phyloP scores from a whole-genome alignment of 2,329 filamentous ascomycete species.

The Epichloe glyceriae region DNA sequence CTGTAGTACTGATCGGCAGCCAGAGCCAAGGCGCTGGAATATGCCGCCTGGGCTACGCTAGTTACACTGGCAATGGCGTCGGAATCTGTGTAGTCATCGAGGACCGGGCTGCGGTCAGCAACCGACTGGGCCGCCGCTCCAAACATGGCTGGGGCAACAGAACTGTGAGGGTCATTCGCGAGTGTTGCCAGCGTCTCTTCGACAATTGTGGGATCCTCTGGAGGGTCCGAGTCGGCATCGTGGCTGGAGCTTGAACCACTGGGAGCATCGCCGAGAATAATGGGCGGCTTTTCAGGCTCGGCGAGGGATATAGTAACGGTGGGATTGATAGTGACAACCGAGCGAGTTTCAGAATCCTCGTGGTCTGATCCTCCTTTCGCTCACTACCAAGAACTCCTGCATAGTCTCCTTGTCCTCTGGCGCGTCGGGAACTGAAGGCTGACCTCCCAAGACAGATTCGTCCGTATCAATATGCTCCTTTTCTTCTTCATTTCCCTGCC shows the following conservation, averaged over 20 bases:
- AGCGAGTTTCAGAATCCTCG: neutral
- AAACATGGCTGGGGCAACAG: slow-evolving; percentile 28
- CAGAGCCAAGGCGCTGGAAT: slow-evolving; percentile 49
- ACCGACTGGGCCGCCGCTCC: slow-evolving; percentile 39
- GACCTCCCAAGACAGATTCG: neutral
- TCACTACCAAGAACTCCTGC: neutral
- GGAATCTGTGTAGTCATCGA: slow-evolving; percentile 29
- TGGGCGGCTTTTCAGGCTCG: neutral
- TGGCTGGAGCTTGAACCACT: neutral
- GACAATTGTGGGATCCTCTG: neutral
- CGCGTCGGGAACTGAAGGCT: neutral
- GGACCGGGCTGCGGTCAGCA: slow-evolving; percentile 32
- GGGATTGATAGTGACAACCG: neutral
- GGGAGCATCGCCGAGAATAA: neutral
- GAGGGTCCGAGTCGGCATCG: neutral
- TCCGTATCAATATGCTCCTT: slow-evolving; percentile 3
- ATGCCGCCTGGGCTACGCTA: slow-evolving; percentile 40
- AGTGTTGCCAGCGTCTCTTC: neutral
- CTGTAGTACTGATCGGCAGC: slow-evolving; percentile 57
- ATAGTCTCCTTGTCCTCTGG: neutral
- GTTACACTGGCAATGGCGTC: slow-evolving; percentile 24
- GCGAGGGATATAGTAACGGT: neutral
- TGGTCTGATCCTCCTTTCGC: neutral
- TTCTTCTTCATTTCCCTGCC: neutral
- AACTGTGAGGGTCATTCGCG: slow-evolving; percentile 12